Percentiles rank a stretch among this genome's conserved stretches.
Evolutionary conservation across 257 asterid species (phyloP).

Genomic region (Capsicum pubescens): DNA sequence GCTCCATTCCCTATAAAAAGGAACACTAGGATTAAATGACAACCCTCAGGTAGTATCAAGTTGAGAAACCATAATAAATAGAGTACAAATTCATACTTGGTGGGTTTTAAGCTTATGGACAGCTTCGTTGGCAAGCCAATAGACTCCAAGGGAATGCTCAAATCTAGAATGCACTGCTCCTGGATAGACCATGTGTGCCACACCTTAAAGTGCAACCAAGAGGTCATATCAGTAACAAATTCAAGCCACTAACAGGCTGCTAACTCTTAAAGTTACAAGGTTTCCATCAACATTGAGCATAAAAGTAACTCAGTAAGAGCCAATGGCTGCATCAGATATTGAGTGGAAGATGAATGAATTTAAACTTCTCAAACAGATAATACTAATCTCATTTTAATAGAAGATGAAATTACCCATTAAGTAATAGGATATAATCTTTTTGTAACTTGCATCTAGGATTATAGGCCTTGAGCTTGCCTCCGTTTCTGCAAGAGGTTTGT

Average conservation of each 20-base stretch:
- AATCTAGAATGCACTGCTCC: conserved; percentile 82
- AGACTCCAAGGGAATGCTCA: conserved; percentile 94
- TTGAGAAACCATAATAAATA: conserved; percentile 6
- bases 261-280: neutral
- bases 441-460: conserved; percentile 23
- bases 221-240: conserved; percentile 21
- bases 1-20: conserved; percentile 78
- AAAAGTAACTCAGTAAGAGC: neutral
- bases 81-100: conserved; percentile 50
- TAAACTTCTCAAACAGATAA: neutral
- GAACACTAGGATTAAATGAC: conserved; percentile 17
- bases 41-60: conserved; percentile 4
- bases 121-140: conserved; percentile 91
- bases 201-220: conserved; percentile 50
- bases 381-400: neutral
- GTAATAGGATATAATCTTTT: conserved; percentile 1
- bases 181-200: conserved; percentile 88
- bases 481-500: conserved; percentile 15
- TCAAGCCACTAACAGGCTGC: neutral
- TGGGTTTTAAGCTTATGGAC: conserved; percentile 69
- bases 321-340: neutral
- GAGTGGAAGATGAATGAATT: neutral
- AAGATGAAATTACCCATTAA: neutral
- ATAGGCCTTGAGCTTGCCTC: conserved; percentile 4
- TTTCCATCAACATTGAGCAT: neutral